Percentiles rank a stretch among this genome's conserved stretches.
Evolutionary conservation across 352 stramenopile genomes (phyloP).

Genomic region (Thraustochytrium striatum): DNA sequence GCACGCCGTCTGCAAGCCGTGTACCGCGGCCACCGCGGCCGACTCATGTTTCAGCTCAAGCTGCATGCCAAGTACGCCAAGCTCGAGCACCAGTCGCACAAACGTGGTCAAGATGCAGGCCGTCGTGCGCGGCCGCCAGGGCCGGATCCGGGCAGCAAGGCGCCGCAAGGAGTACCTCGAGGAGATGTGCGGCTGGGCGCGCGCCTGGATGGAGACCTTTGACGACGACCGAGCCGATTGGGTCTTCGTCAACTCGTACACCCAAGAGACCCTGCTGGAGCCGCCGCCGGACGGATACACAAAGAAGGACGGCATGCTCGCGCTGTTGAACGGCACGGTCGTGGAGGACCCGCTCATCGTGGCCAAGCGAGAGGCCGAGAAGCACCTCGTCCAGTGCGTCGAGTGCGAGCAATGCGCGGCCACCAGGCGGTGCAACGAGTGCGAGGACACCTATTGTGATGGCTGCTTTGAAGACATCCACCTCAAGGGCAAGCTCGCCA

Average conservation of each 20-base stretch:
- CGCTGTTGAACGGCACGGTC: conserved; percentile 32
- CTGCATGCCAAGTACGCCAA: background rate
- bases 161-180: conserved; percentile 39
- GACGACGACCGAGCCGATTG: conserved; percentile 12
- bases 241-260: conserved; percentile 33
- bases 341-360: conserved; percentile 40
- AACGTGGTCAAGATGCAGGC: conserved; percentile 32
- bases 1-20: conserved; percentile 23
- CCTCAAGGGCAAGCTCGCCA: conserved; percentile 26
- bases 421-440: conserved; percentile 35
- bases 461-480: conserved; percentile 45
- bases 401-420: conserved; percentile 19
- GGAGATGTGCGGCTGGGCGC: conserved; percentile 31
- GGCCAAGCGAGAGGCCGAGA: conserved; percentile 17
- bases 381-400: conserved; percentile 39
- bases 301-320: conserved; percentile 30
- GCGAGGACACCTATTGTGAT: conserved; percentile 42
- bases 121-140: conserved; percentile 27
- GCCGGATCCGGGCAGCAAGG: background rate
- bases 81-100: background rate
- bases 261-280: background rate
- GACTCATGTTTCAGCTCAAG: conserved; percentile 32
- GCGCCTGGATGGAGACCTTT: conserved; percentile 28
- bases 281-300: conserved; percentile 45
- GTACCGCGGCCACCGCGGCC: conserved; percentile 31